Evolutionary conservation across 306 rosid genomes (phyloP).

Genomic region (Rosa rugosa): DNA sequence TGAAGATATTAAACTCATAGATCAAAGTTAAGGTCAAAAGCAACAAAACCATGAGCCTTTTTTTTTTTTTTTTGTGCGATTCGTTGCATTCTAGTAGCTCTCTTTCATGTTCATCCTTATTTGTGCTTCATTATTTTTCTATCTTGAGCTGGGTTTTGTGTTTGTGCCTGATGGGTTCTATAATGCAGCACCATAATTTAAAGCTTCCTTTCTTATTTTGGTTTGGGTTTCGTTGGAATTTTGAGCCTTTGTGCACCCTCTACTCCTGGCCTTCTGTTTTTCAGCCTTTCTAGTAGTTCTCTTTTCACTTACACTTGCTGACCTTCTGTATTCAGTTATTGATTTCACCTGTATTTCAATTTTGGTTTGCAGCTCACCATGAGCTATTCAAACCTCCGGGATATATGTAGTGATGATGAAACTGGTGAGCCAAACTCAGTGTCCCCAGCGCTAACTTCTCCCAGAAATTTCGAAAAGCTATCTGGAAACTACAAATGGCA

Average conservation of each 20-base stretch:
- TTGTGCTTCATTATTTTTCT: background rate
- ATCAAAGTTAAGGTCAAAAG: too few relatives aligned
- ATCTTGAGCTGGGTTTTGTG: background rate
- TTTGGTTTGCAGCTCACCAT: too few relatives aligned
- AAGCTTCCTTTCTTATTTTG: background rate
- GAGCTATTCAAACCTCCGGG: slow-evolving; percentile 20
- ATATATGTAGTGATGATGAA: slow-evolving; percentile 46
- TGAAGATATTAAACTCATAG: too few relatives aligned
- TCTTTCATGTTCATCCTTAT: background rate
- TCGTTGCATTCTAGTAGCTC: background rate
- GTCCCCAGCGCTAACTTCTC: too few relatives aligned
- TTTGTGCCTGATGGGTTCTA: background rate
- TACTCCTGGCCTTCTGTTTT: background rate
- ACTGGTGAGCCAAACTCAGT: too few relatives aligned
- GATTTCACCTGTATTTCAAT: too few relatives aligned
- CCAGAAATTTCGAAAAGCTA: too few relatives aligned
- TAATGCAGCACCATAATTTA: background rate
- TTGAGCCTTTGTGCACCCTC: background rate
- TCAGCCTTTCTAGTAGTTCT: too few relatives aligned
- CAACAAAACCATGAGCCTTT: too few relatives aligned
- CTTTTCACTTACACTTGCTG: background rate
- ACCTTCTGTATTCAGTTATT: background rate
- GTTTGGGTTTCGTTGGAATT: background rate
- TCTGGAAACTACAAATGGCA: too few relatives aligned
- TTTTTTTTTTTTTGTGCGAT: background rate